Conservation (phyloP, 306 rosid genomes). For the Quercus bicolor region DNA sequence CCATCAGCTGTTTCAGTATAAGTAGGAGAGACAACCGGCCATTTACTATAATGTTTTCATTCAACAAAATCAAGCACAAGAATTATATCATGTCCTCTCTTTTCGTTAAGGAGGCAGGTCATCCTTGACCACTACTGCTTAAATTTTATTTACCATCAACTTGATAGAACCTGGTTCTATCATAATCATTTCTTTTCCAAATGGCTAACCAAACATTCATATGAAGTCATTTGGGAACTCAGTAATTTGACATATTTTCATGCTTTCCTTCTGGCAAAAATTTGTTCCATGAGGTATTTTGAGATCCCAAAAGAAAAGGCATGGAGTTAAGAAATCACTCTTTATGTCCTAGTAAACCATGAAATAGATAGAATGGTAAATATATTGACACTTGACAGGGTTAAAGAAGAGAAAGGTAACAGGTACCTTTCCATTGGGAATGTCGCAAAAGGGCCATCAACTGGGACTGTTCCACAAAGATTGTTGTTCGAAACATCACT, state of each 20-base stretch:
- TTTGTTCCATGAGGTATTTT: background rate
- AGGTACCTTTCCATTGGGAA: conserved; percentile 74
- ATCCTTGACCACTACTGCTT: too few relatives aligned
- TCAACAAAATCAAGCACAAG: too few relatives aligned
- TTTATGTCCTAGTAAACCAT: background rate
- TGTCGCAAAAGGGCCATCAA: conserved; percentile 83
- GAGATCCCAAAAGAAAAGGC: background rate
- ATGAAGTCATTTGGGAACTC: background rate
- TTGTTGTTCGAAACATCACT: conserved; percentile 89
- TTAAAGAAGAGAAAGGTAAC: background rate
- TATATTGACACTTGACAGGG: background rate
- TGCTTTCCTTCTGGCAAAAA: conserved; percentile 2
- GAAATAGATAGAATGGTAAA: background rate
- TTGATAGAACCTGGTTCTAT: too few relatives aligned
- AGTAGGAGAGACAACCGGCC: too few relatives aligned
- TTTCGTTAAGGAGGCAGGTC: too few relatives aligned
- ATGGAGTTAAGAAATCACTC: background rate
- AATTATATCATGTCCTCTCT: too few relatives aligned
- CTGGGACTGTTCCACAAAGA: conserved; percentile 93
- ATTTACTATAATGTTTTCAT: too few relatives aligned
- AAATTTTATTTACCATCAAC: too few relatives aligned
- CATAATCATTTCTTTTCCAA: background rate
- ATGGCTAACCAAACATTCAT: background rate
- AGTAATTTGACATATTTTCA: background rate
- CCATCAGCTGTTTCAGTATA: too few relatives aligned